Evolutionary conservation across 371 early-diverging fungal species (phyloP).

Genomic region (Lichtheimia ramosa): DNA sequence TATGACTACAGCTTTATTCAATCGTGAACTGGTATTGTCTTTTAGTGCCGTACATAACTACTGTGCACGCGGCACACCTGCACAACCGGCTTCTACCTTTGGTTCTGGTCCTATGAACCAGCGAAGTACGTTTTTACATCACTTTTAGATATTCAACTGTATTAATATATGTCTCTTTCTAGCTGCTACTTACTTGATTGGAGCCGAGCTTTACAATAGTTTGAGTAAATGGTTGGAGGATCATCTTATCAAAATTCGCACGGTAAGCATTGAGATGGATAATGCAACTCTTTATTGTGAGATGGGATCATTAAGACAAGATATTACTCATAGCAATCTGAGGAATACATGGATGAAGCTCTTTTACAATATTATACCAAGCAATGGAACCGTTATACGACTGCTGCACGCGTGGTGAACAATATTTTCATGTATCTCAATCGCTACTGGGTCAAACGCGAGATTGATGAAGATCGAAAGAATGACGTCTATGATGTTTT

Average conservation of each 20-base stretch:
- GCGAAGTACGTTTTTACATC: slow-evolving; percentile 22
- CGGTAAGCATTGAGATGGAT: slow-evolving; percentile 13
- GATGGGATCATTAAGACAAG: neutral
- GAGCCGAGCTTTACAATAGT: slow-evolving; percentile 81
- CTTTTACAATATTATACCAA: slow-evolving; percentile 85
- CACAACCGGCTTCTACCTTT: slow-evolving; percentile 9
- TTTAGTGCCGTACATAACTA: slow-evolving; percentile 82
- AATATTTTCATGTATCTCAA: slow-evolving; percentile 94
- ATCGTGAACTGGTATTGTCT: neutral
- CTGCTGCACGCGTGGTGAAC: slow-evolving; percentile 81
- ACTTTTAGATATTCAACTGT: neutral
- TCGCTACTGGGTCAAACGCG: slow-evolving; percentile 96
- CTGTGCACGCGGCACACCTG: slow-evolving; percentile 60
- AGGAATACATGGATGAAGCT: slow-evolving; percentile 72
- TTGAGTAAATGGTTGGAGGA: slow-evolving; percentile 73
- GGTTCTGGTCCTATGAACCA: slow-evolving; percentile 24
- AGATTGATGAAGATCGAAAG: slow-evolving; percentile 90
- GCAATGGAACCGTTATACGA: slow-evolving; percentile 88
- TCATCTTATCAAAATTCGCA: slow-evolving; percentile 61
- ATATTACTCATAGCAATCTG: slow-evolving; percentile 48
- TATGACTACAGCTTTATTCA: too few relatives aligned
- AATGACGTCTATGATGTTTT: slow-evolving; percentile 89
- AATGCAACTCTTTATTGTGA: neutral
- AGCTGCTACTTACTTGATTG: slow-evolving; percentile 77
- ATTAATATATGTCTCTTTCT: neutral